A percentile compares a stretch with the other conserved stretches of the same genome.
These are phyloP conservation scores for Talaromyces sp. DNA, from an alignment of 2,329 filamentous ascomycete species.

Conservation along the genomic window DNA sequence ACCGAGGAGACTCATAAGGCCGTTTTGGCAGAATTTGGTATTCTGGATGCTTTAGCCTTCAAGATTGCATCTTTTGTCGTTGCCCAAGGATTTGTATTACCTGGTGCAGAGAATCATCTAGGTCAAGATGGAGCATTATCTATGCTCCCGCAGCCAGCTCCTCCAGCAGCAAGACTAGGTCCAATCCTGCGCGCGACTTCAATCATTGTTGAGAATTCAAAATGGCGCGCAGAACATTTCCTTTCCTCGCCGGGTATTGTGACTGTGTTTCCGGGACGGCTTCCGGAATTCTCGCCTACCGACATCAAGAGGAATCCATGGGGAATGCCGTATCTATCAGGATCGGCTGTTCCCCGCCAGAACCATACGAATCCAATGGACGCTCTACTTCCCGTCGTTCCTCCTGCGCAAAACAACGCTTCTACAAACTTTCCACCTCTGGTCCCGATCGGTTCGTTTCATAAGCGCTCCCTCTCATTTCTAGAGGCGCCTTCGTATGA, in stretches of 20 bases:
- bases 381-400: constrained; percentile 57
- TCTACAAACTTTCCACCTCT: constrained; percentile 54
- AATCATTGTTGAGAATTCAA: constrained; percentile 73
- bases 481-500: constrained; percentile 47
- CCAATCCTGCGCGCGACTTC: constrained; percentile 74
- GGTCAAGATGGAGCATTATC: constrained; percentile 55
- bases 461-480: constrained; percentile 34
- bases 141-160: constrained; percentile 61
- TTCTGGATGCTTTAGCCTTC: constrained; percentile 74
- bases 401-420: constrained; percentile 32
- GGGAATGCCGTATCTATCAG: constrained; percentile 53
- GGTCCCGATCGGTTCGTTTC: constrained; percentile 40
- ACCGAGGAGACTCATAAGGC: constrained; percentile 67
- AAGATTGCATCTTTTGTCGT: constrained; percentile 70
- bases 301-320: constrained; percentile 52
- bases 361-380: constrained; percentile 59
- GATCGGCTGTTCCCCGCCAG: constrained; percentile 48
- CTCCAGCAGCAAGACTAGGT: constrained; percentile 58
- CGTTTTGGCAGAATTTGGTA: constrained; percentile 65
- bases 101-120: constrained; percentile 57
- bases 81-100: constrained; percentile 65
- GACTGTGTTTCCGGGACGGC: constrained; percentile 61
- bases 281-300: constrained; percentile 50
- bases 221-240: constrained; percentile 70
- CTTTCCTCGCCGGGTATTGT: constrained; percentile 66